Evolutionary conservation across 2,329 filamentous ascomycete genomes (phyloP), one percentile per base, ranked within the genome.

Genomic region (Tolypocladium paradoxum): DNA sequence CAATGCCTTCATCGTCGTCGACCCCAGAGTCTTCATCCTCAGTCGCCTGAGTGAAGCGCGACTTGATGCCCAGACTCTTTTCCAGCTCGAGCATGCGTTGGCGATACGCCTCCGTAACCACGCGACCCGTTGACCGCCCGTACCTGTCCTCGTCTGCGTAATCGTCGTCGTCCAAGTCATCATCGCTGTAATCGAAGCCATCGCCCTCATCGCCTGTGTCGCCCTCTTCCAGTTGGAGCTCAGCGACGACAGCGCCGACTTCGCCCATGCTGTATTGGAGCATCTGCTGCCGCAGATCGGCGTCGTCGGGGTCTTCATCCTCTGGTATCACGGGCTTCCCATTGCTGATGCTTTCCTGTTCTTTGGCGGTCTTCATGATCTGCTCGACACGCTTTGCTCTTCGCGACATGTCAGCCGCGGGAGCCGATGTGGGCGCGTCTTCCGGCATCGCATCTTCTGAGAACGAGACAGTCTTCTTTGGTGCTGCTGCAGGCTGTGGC

Each of bases 201-300:
- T 78, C 71, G 20, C 74, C 73, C 48, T 78, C 70, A 9, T 79
- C 75, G n/a, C 82, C 76, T 2, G 74, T 76, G 14, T 76, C 74
- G 27, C 76, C 80, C 55, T 91, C 85, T 57, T 95, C 89, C 2
- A 97, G 69, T 54, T 95, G 82, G 47, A 99, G 79, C 70, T 97
- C 90, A 18, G 93, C 93, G 18, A 99, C 93, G 3, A 99, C 88
- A 37, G 89, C 83, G 4, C 90, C 90, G 54, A 99, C 85, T 67
- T 97, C 92, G 46, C 86, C 85, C 69, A 96, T 77, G 56, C 88
- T 85, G 65, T 97, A 99, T 57, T 88, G 79, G 8, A 97, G 76
- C 91, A 99, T 97, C 63, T 96, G 85, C 54, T 85, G 82, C 6
- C 93, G 84, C 27, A 96, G 69, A 34, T 79, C 79, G 4, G 90